These are phyloP conservation scores for Asterochloris erici DNA, from an alignment of 139 green algal species.

Conservation along the genomic window DNA sequence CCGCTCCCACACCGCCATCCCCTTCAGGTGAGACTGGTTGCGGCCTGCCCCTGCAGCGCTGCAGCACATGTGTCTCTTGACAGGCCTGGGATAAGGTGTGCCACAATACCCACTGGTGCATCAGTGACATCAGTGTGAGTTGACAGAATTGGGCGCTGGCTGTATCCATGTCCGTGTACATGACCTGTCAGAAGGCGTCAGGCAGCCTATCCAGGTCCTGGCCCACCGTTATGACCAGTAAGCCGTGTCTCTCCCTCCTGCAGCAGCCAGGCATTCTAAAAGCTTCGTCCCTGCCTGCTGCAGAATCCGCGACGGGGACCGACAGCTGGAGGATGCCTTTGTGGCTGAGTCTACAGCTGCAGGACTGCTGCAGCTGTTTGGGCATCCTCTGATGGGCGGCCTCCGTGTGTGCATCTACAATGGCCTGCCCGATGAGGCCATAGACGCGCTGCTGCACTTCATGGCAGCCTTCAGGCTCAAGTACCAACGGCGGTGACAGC, in stretches of 20 bases:
- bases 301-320: conserved; percentile 10
- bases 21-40: conserved; percentile 12
- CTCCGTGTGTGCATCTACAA: conserved; percentile 36
- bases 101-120: no score
- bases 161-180: no score
- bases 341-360: conserved; percentile 18
- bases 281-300: background rate
- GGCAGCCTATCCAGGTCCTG: no score
- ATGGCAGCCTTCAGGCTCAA: conserved; percentile 14
- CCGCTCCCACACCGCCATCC: conserved; percentile 29
- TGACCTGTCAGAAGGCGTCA: no score
- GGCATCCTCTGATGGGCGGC: conserved; percentile 24
- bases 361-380: conserved; percentile 25
- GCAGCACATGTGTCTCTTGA: background rate
- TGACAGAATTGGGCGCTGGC: no score
- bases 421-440: conserved; percentile 25
- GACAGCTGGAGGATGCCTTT: conserved; percentile 25
- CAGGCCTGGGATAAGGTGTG: no score
- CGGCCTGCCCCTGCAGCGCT: background rate
- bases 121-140: no score
- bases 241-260: no score
- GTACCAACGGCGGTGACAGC: conserved; percentile 12
- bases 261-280: no score
- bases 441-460: conserved; percentile 25
- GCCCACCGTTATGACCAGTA: no score